Base-by-base conservation (phyloP, 1,284 basidiomycete genomes). In the Fistulinella staudtii region DNA sequence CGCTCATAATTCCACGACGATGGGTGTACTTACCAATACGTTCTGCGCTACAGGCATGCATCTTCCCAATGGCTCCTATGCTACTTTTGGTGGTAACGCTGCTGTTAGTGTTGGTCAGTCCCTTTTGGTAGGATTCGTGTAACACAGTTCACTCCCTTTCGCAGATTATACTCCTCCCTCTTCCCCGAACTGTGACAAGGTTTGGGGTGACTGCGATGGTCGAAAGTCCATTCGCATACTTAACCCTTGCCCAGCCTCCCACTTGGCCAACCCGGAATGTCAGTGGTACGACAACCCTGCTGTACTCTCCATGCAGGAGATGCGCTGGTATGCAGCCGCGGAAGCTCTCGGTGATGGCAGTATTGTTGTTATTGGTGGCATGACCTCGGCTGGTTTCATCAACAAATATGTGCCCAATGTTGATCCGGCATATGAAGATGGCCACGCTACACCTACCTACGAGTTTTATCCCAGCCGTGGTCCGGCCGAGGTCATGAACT, bases 241-340 rank as follows among this genome's bases (percentile, higher is more conserved):
- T 34, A 80, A 85, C 53, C 83, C 89, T 2, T 93, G 89, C 61
- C 75, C 72, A 14, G 71, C 73, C 25, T 75, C 82, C 52, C 58
- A 76, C 51, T 69, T 76, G 45, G 51, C 65, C n/a, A 67, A 69
- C 15, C 3, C 74, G 4, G 55, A 70, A 1, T 93, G 91, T 56
- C 71, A 84, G 50, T 93, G 89, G 89, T 82, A 79, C 56, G 89
- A 94, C 63, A 75, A 91, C 45, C 71, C 81, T 0, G 68, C 70
- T 0, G 53, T 77, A 1, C 72, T 89, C 30, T 73, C 81, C 31
- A 91, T 94, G 83, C 80, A 89, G 52, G 78, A 74, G 44, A 69
- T 78, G 53, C 78, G 93, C 15, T 95, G 91, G 92, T 94, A 94
- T 53, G 92, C 92, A 21, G 82, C 88, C 10, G 89, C 90, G 34